A percentile compares a stretch with the other conserved stretches of the same genome.
Conservation (phyloP, 2,329 filamentous ascomycete genomes). For the Sporothrix humicola region DNA sequence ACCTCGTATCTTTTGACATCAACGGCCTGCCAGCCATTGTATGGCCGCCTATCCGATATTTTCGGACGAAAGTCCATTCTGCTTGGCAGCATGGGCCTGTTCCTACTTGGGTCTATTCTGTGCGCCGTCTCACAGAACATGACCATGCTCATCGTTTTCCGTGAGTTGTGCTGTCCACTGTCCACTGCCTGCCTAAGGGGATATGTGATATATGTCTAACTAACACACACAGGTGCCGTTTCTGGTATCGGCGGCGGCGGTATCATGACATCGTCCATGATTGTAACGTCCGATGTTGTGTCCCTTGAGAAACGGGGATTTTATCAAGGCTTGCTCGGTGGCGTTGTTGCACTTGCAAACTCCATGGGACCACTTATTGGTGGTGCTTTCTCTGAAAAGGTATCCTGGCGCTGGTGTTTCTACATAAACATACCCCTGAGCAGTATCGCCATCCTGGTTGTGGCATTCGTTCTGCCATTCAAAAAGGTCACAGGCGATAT, state of each 20-base stretch:
- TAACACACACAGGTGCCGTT: conserved; percentile 29
- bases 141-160: conserved; percentile 36
- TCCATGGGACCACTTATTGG: conserved; percentile 33
- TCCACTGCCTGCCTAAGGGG: too few relatives aligned
- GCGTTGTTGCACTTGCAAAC: conserved; percentile 33
- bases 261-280: conserved; percentile 34
- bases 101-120: conserved; percentile 36
- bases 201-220: not conserved
- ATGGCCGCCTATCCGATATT: conserved; percentile 31
- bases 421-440: conserved; percentile 37
- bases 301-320: conserved; percentile 35
- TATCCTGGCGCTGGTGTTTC: conserved; percentile 23
- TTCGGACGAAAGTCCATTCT: conserved; percentile 34
- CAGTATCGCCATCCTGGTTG: conserved; percentile 33
- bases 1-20: conserved; percentile 30
- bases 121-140: conserved; percentile 35
- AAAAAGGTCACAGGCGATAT: conserved; percentile 33
- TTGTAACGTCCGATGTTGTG: conserved; percentile 36
- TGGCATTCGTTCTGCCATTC: conserved; percentile 34
- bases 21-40: conserved; percentile 30
- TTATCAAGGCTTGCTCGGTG: conserved; percentile 37
- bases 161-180: conserved; percentile 20
- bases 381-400: conserved; percentile 27
- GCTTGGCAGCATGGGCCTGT: conserved; percentile 31
- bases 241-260: conserved; percentile 36